These are phyloP conservation scores for Starmerella ratchasimensis DNA, from an alignment of 805 yeast genomes.

Conservation along the genomic window DNA sequence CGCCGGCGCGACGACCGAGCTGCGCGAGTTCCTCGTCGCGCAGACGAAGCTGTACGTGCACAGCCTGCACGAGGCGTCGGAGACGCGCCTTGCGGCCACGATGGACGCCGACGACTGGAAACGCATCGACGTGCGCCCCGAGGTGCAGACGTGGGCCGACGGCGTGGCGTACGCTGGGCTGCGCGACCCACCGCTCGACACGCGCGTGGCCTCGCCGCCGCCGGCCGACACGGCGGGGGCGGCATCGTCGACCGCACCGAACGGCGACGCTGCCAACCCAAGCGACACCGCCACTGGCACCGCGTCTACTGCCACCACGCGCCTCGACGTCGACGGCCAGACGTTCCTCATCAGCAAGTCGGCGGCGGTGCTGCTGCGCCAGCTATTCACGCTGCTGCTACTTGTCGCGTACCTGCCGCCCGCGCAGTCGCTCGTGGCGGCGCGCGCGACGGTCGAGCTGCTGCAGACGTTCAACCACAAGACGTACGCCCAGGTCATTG, in stretches of 20 bases:
- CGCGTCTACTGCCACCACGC: constrained; percentile 1
- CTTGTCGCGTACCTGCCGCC: constrained; percentile 44
- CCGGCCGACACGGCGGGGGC: not conserved
- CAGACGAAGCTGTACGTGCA: constrained; percentile 50
- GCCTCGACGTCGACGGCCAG: constrained; percentile 36
- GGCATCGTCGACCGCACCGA: too few species aligned
- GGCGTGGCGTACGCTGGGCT: constrained; percentile 37
- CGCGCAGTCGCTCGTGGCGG: constrained; percentile 23
- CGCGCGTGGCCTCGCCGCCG: not conserved
- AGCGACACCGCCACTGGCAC: not conserved
- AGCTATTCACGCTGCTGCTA: constrained; percentile 40
- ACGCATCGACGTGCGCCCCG: constrained; percentile 43
- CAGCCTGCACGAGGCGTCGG: constrained; percentile 39
- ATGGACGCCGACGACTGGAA: constrained; percentile 70
- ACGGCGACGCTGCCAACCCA: not conserved
- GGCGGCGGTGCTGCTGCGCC: constrained; percentile 29
- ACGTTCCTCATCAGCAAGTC: constrained; percentile 48
- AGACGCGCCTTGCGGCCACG: constrained; percentile 34
- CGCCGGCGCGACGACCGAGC: constrained; percentile 33
- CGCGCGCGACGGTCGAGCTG: constrained; percentile 30
- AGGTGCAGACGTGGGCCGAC: constrained; percentile 38
- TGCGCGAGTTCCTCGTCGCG: constrained; percentile 52
- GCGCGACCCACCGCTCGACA: constrained; percentile 39
- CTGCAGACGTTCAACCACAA: constrained; percentile 41
- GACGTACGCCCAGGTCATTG: constrained; percentile 46